phyloP scores from a whole-genome alignment of 1,284 basidiomycete genomes.

The Sanghuangporus baumii region DNA sequence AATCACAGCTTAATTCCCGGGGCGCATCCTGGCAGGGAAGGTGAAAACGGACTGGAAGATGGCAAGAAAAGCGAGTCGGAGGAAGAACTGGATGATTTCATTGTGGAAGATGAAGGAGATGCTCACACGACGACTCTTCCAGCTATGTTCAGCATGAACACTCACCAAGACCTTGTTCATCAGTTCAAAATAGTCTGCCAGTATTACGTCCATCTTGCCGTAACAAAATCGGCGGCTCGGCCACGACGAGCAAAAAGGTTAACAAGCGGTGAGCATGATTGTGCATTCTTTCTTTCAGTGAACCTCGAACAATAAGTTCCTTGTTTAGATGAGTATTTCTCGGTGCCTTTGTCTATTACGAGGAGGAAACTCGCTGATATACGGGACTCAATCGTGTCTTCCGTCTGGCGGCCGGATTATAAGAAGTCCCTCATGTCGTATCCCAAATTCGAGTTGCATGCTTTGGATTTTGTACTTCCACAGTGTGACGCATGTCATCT shows the following conservation, averaged over 20 bases:
- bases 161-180: constrained; percentile 65
- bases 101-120: constrained; percentile 65
- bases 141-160: constrained; percentile 68
- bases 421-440: constrained; percentile 58
- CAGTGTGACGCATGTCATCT: constrained; percentile 78
- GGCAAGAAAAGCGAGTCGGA: constrained; percentile 29
- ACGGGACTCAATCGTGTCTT: constrained; percentile 70
- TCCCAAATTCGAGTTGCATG: constrained; percentile 52
- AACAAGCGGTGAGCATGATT: constrained; percentile 35
- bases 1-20: constrained; percentile 25
- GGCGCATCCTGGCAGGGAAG: constrained; percentile 24
- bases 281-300: not conserved
- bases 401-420: constrained; percentile 71
- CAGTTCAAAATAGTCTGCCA: constrained; percentile 86
- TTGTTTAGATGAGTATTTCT: constrained; percentile 56
- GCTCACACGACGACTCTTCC: constrained; percentile 48
- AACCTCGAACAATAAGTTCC: constrained; percentile 14
- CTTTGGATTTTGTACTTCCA: constrained; percentile 51
- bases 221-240: constrained; percentile 35
- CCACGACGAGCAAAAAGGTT: constrained; percentile 6
- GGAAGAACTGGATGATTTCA: constrained; percentile 51
- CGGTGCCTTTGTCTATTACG: constrained; percentile 54
- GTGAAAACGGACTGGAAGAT: constrained; percentile 21
- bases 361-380: constrained; percentile 63
- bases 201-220: constrained; percentile 75